Evolutionary conservation across 257 asterid species (phyloP), one percentile per base, ranked within the genome.

Genomic region (Gynochthodes officinalis): DNA sequence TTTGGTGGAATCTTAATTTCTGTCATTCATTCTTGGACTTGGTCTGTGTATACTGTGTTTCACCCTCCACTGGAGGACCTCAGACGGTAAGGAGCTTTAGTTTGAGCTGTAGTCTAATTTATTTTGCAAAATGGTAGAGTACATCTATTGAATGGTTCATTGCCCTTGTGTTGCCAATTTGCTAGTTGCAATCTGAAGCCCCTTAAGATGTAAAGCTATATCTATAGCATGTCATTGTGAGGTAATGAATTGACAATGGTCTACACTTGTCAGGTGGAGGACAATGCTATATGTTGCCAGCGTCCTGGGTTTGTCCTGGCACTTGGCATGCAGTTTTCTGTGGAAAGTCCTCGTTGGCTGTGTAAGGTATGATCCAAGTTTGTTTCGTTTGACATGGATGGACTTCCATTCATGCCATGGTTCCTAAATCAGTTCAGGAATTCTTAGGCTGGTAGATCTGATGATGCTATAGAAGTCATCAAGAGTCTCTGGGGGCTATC

Each of bases 321-420:
- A 58, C 73, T 90, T 46, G 98, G 98, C 66, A 90, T 90, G 94
- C 96, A 92, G 77, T 87, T 89, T 80, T 82, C 96, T 13, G 96
- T 88, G 27, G 98, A 92, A 58, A 89, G 98, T 82, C 98, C 98
- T 43, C 96, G 96, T 63, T 92, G 98, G 98, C 82, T 92, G n/a
- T 88, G 96, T 76, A 92, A 88, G 81, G 98, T 90, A 88, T 76
- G 79, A 49, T 39, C 33, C 64, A 18, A 21, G 72, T 73, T 77
- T 70, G 53, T 68, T 75, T 23, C 46, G 4, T 53, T 43, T 1
- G 43, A 61, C 8, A 35, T 23, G 52, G 57, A 35, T 75, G 62
- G 53, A 75, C 32, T 37, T 66, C 46, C 67, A 64, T 68, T 72
- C 27, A 55, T 64, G 21, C 58, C 23, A 52, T 28, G 61, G 59